phyloP scores from a whole-genome alignment of 106 monocot species.

The Agapanthus africanus region DNA sequence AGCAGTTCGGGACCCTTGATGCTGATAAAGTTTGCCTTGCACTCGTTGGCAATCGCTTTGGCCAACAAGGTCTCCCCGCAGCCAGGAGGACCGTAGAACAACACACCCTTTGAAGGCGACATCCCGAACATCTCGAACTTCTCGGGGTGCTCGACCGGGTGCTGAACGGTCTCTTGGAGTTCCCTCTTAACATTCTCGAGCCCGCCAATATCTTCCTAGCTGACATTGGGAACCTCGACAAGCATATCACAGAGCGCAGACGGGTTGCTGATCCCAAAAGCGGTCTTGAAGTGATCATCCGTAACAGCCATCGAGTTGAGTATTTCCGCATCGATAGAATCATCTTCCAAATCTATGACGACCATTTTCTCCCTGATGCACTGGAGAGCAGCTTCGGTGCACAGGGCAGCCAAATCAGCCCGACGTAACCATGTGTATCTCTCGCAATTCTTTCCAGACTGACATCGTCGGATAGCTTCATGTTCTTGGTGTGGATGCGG shows the following conservation, averaged over 20 bases:
- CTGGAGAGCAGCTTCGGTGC: conserved; percentile 63
- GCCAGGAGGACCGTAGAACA: conserved; percentile 4
- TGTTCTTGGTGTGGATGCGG: conserved; percentile 64
- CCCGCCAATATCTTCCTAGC: conserved; percentile 87
- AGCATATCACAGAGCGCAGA: conserved; percentile 74
- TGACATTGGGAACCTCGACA: conserved; percentile 89
- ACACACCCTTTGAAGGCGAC: conserved; percentile 1
- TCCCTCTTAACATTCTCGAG: conserved; percentile 88
- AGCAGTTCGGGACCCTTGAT: conserved; percentile 37
- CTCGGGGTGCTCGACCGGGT: conserved; percentile 4
- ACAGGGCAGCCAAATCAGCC: conserved; percentile 63
- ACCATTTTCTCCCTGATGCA: conserved; percentile 70
- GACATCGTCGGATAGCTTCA: conserved; percentile 58
- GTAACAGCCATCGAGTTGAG: conserved; percentile 60
- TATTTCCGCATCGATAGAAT: conserved; percentile 55
- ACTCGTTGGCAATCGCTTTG: conserved; percentile 9
- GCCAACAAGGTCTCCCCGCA: conserved; percentile 1
- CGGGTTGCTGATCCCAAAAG: conserved; percentile 57
- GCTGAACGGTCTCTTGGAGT: conserved; percentile 41
- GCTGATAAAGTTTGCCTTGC: conserved; percentile 7
- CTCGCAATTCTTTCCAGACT: conserved; percentile 48
- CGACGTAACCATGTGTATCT: conserved; percentile 63
- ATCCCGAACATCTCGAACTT: conserved; percentile 3
- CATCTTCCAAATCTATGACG: conserved; percentile 56
- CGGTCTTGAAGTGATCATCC: conserved; percentile 59